Conservation (phyloP, 129 eudicot genomes). For the Saposhnikovia divaricata region DNA sequence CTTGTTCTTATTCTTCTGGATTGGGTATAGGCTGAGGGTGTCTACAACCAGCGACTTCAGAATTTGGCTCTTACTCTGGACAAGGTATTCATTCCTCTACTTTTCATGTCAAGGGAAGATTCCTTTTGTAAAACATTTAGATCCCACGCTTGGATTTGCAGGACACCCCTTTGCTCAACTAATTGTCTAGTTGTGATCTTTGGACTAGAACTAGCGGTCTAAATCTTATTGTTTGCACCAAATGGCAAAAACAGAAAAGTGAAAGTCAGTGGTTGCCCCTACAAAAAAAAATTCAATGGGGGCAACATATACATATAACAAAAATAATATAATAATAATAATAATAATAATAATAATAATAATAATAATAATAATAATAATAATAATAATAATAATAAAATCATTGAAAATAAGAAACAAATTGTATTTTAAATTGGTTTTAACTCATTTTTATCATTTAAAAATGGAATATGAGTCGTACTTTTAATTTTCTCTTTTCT, state of each 20-base stretch:
- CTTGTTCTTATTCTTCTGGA: not conserved
- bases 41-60: conserved; percentile 88
- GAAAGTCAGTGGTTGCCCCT: not conserved
- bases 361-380: too few species aligned
- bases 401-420: too few species aligned
- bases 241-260: not conserved
- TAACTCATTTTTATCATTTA: too few species aligned
- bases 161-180: not conserved
- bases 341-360: too few species aligned
- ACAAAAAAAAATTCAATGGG: not conserved
- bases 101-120: not conserved
- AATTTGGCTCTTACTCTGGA: conserved; percentile 96
- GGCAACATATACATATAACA: too few species aligned
- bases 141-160: not conserved
- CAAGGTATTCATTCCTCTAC: conserved; percentile 41
- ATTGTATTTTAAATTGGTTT: too few species aligned
- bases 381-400: too few species aligned
- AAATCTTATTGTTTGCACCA: not conserved
- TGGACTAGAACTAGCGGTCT: not conserved
- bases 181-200: not conserved
- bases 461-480: too few species aligned
- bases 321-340: too few species aligned
- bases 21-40: conserved; percentile 84
- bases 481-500: not conserved
- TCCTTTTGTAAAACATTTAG: not conserved